Percentiles rank a stretch among this genome's conserved stretches.
Conservation (phyloP, 164 flowering plant genomes). For the Vitis labrusca region DNA sequence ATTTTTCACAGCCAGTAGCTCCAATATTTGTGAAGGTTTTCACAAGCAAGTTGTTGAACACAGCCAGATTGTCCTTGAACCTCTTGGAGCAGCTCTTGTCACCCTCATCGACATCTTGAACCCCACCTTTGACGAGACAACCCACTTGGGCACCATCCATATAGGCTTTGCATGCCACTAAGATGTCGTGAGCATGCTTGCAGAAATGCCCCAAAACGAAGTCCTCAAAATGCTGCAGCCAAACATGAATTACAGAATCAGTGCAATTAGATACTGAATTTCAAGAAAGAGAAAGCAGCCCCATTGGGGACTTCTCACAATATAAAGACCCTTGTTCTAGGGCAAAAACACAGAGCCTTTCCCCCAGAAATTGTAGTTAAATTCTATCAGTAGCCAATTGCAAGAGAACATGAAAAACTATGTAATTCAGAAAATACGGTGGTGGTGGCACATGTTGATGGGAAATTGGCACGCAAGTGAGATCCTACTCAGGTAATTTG, state of each 20-base stretch:
- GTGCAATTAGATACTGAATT: no score
- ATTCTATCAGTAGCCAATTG: no score
- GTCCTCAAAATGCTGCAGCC: constrained; percentile 76
- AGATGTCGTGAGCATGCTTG: constrained; percentile 48
- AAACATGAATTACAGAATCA: constrained; percentile 3
- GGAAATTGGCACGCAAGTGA: no score
- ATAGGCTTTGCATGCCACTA: constrained; percentile 76
- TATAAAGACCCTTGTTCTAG: no score
- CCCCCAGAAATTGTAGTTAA: no score
- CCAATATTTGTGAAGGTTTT: constrained; percentile 46
- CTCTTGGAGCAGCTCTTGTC: constrained; percentile 39
- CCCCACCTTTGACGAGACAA: constrained; percentile 47
- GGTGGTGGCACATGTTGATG: no score
- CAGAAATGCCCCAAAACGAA: constrained; percentile 70
- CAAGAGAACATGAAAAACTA: no score
- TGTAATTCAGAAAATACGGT: no score
- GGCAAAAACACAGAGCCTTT: no score
- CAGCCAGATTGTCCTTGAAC: constrained; percentile 38
- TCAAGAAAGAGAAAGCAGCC: no score
- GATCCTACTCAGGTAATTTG: no score
- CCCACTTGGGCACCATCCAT: constrained; percentile 77
- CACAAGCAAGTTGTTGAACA: constrained; percentile 37
- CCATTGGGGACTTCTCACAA: no score
- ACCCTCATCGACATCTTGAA: constrained; percentile 52
- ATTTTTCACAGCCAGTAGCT: constrained; percentile 44